phyloP scores from a whole-genome alignment of 2,329 filamentous ascomycete genomes.

The Aspergillus sp. region DNA sequence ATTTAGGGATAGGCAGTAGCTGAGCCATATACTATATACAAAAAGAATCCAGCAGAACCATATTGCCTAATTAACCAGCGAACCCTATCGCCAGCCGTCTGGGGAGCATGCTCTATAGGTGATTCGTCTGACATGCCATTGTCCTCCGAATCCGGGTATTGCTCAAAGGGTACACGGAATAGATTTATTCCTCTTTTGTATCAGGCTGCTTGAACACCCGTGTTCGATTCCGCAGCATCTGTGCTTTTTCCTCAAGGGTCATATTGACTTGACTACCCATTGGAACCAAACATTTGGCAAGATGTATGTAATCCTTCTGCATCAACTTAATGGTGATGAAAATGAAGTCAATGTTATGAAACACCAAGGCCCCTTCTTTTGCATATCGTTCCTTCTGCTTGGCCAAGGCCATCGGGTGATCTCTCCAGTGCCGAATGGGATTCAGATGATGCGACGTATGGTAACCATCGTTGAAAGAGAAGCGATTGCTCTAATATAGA shows the following conservation, averaged over 20 bases:
- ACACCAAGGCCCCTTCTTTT: slow-evolving; percentile 61
- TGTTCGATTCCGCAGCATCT: slow-evolving; percentile 59
- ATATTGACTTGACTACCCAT: slow-evolving; percentile 63
- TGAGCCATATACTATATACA: no score
- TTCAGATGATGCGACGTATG: slow-evolving; percentile 52
- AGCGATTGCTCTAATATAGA: slow-evolving; percentile 59
- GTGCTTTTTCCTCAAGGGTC: slow-evolving; percentile 54
- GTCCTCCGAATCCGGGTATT: no score
- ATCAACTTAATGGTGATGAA: slow-evolving; percentile 64
- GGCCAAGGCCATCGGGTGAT: slow-evolving; percentile 67
- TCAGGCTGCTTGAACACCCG: slow-evolving; percentile 49
- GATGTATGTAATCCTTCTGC: slow-evolving; percentile 60
- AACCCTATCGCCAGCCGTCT: no score
- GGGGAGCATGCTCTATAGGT: no score
- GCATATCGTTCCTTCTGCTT: slow-evolving; percentile 60
- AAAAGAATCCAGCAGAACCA: no score
- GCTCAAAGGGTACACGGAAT: background rate
- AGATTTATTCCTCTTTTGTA: background rate
- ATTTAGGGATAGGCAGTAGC: no score
- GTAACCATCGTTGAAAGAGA: slow-evolving; percentile 76
- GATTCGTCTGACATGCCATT: no score
- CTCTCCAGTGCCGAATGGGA: slow-evolving; percentile 62
- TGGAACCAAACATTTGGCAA: slow-evolving; percentile 64
- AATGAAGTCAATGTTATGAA: slow-evolving; percentile 73
- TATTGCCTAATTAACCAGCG: no score